Percentiles rank a stretch among this genome's conserved stretches.
phyloP scores from a whole-genome alignment of 805 yeast genomes.

The Metschnikowia santaceciliae region DNA sequence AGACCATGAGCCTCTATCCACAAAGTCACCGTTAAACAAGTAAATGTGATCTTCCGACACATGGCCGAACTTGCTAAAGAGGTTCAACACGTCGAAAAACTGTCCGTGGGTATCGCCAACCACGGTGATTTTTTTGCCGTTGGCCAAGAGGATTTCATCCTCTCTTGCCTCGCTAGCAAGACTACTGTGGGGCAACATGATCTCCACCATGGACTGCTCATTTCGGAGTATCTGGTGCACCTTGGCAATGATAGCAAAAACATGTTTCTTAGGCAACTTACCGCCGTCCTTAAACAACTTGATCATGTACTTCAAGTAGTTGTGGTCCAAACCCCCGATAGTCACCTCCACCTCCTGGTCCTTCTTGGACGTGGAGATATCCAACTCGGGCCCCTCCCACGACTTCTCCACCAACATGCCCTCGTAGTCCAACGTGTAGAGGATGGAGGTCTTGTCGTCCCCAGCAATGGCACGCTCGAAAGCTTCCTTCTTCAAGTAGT shows the following conservation, averaged over 20 bases:
- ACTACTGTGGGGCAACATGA: conserved; percentile 40
- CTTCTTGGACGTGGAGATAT: conserved; percentile 32
- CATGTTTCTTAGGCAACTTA: conserved; percentile 73
- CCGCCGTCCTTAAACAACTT: conserved; percentile 70
- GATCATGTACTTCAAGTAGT: conserved; percentile 63
- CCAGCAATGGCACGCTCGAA: conserved; percentile 85
- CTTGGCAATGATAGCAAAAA: conserved; percentile 73
- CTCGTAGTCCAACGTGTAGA: conserved; percentile 46
- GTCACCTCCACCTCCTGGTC: conserved; percentile 24
- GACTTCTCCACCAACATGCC: conserved; percentile 47
- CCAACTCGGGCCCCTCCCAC: conserved; percentile 58
- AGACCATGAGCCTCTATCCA: conserved; percentile 97
- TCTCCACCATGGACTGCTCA: conserved; percentile 76
- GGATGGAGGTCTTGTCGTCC: conserved; percentile 52
- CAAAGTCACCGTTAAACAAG: conserved; percentile 95
- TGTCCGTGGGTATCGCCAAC: conserved; percentile 99
- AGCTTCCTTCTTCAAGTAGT: conserved; percentile 64
- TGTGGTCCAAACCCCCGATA: conserved; percentile 42
- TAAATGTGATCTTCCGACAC: conserved; percentile 67
- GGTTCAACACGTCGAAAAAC: conserved; percentile 80
- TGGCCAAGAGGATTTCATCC: conserved; percentile 24
- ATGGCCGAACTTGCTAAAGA: conserved; percentile 70
- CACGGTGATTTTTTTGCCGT: conserved; percentile 60
- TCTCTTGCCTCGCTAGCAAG: conserved; percentile 8
- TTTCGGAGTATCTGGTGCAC: conserved; percentile 58